Conservation (phyloP, 768 basidiomycete genomes). For the Mycena metata region DNA sequence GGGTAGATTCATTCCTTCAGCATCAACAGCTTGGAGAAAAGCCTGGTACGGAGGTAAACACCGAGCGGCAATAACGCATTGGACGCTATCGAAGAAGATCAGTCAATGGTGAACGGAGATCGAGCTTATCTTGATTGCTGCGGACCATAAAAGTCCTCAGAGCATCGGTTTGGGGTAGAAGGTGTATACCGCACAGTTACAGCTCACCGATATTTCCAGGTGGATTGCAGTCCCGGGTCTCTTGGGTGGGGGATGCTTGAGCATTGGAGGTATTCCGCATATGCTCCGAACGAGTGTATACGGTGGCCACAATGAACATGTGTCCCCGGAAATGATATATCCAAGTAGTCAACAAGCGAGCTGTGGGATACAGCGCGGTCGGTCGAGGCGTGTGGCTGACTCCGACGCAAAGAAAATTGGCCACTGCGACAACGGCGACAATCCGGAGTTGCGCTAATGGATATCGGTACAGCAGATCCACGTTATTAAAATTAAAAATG, state of each 20-base stretch:
- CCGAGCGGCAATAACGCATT: slow-evolving; percentile 4
- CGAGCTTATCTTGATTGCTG: slow-evolving; percentile 14
- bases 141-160: slow-evolving; percentile 8
- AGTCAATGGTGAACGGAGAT: slow-evolving; percentile 20
- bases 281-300: background rate
- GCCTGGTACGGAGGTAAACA: slow-evolving; percentile 1
- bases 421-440: background rate
- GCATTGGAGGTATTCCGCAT: background rate
- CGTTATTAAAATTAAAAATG: slow-evolving; percentile 25
- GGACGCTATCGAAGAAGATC: slow-evolving; percentile 3
- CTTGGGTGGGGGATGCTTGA: too few species aligned
- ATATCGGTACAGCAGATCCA: slow-evolving; percentile 10
- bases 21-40: slow-evolving; percentile 22
- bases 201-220: slow-evolving; percentile 5
- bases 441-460: background rate
- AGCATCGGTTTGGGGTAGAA: background rate
- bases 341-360: background rate
- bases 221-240: too few species aligned
- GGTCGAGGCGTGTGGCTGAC: too few species aligned
- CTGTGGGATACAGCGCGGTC: slow-evolving; percentile 8
- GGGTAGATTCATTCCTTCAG: slow-evolving; percentile 21
- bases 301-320: background rate
- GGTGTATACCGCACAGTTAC: background rate
- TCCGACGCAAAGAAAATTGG: too few species aligned
- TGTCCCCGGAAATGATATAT: slow-evolving; percentile 2